These are phyloP conservation scores for Postia placenta DNA, from an alignment of 768 basidiomycete genomes.

Conservation along the genomic window DNA sequence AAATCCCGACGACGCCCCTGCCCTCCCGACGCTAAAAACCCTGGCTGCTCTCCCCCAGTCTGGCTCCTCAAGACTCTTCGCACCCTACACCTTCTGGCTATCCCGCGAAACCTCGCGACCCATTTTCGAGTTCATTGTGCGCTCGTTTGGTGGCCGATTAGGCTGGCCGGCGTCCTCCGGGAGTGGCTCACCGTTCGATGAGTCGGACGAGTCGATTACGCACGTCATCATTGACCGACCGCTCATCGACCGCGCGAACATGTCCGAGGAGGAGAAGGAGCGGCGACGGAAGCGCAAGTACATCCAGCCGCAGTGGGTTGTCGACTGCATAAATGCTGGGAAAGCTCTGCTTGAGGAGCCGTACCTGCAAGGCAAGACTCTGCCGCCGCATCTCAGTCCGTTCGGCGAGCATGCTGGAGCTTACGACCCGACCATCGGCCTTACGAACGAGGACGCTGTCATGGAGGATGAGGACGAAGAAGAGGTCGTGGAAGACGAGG, in stretches of 20 bases:
- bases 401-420: slow-evolving; percentile 81
- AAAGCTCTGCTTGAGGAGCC: slow-evolving; percentile 79
- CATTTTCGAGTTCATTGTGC: slow-evolving; percentile 91
- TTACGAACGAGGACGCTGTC: slow-evolving; percentile 27
- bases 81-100: slow-evolving; percentile 85
- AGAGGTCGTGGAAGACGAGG: slow-evolving; percentile 27
- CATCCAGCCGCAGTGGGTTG: slow-evolving; percentile 97
- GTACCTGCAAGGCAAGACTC: slow-evolving; percentile 77
- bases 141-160: slow-evolving; percentile 86
- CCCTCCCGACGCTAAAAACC: slow-evolving; percentile 65
- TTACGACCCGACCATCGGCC: slow-evolving; percentile 55
- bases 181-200: slow-evolving; percentile 72
- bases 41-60: slow-evolving; percentile 56
- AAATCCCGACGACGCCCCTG: slow-evolving; percentile 34
- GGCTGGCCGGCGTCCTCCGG: slow-evolving; percentile 86
- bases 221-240: slow-evolving; percentile 96
- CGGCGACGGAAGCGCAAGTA: slow-evolving; percentile 69
- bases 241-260: slow-evolving; percentile 38
- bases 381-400: slow-evolving; percentile 94
- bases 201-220: slow-evolving; percentile 79
- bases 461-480: slow-evolving; percentile 27
- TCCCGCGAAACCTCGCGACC: slow-evolving; percentile 89
- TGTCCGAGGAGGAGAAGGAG: slow-evolving; percentile 54
- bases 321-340: slow-evolving; percentile 89
- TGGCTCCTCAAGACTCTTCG: slow-evolving; percentile 60